Percentiles rank a stretch among this genome's conserved stretches.
Evolutionary conservation across 306 rosid genomes (phyloP).

Genomic region (Lathyrus oleraceus): DNA sequence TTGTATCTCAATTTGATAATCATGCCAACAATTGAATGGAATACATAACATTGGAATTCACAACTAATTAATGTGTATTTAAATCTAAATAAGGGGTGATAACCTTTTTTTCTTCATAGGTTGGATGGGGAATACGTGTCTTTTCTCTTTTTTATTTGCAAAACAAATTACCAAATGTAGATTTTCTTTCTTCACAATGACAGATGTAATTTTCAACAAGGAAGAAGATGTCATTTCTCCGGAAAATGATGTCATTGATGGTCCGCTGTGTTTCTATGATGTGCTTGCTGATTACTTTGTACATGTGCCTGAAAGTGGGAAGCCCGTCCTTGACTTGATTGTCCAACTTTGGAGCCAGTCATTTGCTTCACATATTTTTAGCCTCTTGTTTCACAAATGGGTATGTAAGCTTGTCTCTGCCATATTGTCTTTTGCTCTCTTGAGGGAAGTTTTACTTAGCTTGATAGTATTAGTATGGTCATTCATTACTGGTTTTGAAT

Average conservation of each 20-base stretch:
- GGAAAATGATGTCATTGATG: constrained; percentile 48
- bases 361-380: constrained; percentile 88
- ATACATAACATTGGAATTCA: background rate
- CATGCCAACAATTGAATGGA: background rate
- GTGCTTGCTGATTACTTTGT: constrained; percentile 95
- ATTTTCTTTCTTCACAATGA: constrained; percentile 31
- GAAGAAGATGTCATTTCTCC: constrained; percentile 79
- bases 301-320: constrained; percentile 66
- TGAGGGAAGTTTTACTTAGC: background rate
- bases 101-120: background rate
- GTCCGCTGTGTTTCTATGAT: constrained; percentile 74
- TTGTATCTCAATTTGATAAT: background rate
- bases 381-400: constrained; percentile 96
- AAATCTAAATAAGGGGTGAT: background rate
- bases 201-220: constrained; percentile 73
- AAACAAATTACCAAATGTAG: constrained; percentile 20
- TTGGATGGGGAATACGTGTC: background rate
- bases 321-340: constrained; percentile 82
- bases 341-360: constrained; percentile 99
- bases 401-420: constrained; percentile 48
- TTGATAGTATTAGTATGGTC: constrained; percentile 20
- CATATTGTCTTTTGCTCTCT: background rate
- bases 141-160: constrained; percentile 8
- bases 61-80: constrained; percentile 19
- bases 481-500: constrained; percentile 19